Evolutionary conservation across 129 eudicot species (phyloP).

Genomic region (Chrysanthemum lavandulifolium): DNA sequence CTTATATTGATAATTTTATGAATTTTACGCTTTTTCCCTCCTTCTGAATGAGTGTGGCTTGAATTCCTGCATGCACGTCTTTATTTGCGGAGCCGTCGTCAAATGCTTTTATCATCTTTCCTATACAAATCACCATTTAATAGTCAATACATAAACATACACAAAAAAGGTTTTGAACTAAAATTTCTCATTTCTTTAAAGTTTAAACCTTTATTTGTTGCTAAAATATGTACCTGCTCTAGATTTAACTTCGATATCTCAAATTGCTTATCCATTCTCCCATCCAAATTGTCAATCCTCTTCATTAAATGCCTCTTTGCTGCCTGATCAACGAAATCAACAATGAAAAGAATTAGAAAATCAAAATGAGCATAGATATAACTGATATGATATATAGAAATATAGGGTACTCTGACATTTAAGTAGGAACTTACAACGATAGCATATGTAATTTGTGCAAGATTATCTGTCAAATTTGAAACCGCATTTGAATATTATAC

Average conservation of each 20-base stretch:
- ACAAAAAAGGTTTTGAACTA: too few relatives aligned
- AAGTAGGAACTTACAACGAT: slow-evolving; percentile 50
- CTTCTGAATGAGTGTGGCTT: too few relatives aligned
- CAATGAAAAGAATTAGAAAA: background rate
- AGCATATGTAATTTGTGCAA: slow-evolving; percentile 65
- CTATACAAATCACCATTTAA: too few relatives aligned
- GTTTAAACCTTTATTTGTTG: background rate
- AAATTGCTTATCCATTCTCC: slow-evolving; percentile 64
- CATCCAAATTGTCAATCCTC: slow-evolving; percentile 74
- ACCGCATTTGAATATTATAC: slow-evolving; percentile 37
- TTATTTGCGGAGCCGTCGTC: too few relatives aligned
- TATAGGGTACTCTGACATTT: background rate
- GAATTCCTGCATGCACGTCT: too few relatives aligned
- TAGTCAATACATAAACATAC: too few relatives aligned
- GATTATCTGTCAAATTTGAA: slow-evolving; percentile 60
- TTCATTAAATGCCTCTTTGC: slow-evolving; percentile 80
- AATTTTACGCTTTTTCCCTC: too few relatives aligned
- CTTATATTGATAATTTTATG: too few relatives aligned
- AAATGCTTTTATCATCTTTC: too few relatives aligned
- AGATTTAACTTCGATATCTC: slow-evolving; percentile 53
- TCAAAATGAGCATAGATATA: background rate
- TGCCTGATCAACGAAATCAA: slow-evolving; percentile 39
- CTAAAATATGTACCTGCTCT: slow-evolving; percentile 46
- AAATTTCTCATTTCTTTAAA: too few relatives aligned
- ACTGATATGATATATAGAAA: background rate